Percentiles rank a stretch among this genome's conserved stretches.
Conservation (phyloP, 176 grass and related monocot genomes). For the Rhipidocladum racemiflorum region DNA sequence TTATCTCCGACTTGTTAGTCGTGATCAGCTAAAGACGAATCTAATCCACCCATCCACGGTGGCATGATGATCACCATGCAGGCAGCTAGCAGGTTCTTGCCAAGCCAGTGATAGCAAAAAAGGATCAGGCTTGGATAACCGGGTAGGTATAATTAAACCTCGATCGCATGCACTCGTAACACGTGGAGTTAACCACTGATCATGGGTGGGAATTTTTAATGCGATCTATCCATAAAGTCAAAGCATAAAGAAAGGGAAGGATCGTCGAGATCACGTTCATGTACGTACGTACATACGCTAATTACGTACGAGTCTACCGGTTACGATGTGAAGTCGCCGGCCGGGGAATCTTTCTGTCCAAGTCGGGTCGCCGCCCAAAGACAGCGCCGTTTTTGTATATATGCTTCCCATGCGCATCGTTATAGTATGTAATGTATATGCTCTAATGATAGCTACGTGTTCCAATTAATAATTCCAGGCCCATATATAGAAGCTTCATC, state of each 20-base stretch:
- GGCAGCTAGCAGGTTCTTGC: no score
- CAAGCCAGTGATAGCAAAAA: not conserved
- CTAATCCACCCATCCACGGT: no score
- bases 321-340: not conserved
- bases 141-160: not conserved
- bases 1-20: not conserved
- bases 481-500: not conserved
- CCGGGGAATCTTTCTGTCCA: slow-evolving; percentile 9
- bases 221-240: not conserved
- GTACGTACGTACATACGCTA: not conserved
- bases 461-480: no score
- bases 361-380: slow-evolving; percentile 7
- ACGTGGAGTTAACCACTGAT: not conserved
- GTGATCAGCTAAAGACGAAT: not conserved
- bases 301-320: not conserved
- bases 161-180: not conserved
- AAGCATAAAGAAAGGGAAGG: not conserved
- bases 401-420: not conserved
- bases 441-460: no score
- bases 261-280: not conserved
- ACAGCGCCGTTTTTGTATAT: slow-evolving; percentile 29
- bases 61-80: not conserved
- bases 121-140: not conserved
- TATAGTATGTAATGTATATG: not conserved
- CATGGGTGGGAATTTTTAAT: not conserved